Evolutionary conservation across 306 rosid genomes (phyloP).

Genomic region (Aeschynomene evenia): DNA sequence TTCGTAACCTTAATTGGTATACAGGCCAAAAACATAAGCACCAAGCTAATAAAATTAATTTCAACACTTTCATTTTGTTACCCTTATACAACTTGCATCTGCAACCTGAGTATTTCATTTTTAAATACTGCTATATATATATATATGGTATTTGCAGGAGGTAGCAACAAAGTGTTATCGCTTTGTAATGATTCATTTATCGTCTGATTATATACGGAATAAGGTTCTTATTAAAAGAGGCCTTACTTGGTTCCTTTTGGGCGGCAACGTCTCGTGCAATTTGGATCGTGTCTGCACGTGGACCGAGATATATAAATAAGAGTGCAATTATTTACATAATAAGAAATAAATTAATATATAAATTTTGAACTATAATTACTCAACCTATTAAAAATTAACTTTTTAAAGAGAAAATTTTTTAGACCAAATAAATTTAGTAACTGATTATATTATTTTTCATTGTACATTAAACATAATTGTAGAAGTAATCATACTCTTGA

Average conservation of each 20-base stretch:
- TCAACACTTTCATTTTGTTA: background rate
- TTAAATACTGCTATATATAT: too few species aligned
- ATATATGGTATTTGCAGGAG: background rate
- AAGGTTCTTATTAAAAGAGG: conserved; percentile 34
- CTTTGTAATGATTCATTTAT: background rate
- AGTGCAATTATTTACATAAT: too few species aligned
- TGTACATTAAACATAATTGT: too few species aligned
- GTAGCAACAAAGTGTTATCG: background rate
- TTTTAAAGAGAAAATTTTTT: too few species aligned
- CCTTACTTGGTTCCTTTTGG: background rate
- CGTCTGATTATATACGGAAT: conserved; percentile 26
- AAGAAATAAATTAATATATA: too few species aligned
- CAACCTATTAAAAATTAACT: too few species aligned
- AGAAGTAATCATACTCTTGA: too few species aligned
- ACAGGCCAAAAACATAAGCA: background rate
- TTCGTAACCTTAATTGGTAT: background rate
- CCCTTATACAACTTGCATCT: background rate
- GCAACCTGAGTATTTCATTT: too few species aligned
- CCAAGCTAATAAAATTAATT: background rate
- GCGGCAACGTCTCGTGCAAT: background rate
- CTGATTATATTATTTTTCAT: too few species aligned
- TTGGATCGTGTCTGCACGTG: background rate
- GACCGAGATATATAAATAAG: background rate
- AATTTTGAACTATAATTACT: too few species aligned
- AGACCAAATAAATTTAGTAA: too few species aligned